phyloP scores from a whole-genome alignment of 2,329 filamentous ascomycete genomes.

The Diaporthe humulicola region DNA sequence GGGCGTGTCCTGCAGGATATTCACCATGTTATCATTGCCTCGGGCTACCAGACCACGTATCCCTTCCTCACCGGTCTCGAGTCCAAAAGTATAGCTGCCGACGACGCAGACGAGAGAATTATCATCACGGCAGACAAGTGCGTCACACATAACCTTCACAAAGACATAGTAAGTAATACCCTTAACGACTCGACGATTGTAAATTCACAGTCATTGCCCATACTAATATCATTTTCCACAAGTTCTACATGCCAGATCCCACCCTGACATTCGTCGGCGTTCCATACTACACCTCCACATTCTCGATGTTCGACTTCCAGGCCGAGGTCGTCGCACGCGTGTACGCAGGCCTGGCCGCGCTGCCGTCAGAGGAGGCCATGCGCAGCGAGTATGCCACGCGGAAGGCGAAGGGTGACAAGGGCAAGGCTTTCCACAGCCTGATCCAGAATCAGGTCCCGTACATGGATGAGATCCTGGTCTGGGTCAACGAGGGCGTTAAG shows the following conservation, averaged over 20 bases:
- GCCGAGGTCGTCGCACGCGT: constrained; percentile 72
- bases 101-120: constrained; percentile 63
- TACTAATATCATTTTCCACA: not conserved
- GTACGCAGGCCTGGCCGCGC: constrained; percentile 60
- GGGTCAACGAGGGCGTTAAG: constrained; percentile 41
- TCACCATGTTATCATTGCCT: constrained; percentile 74
- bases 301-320: constrained; percentile 79
- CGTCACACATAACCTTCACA: constrained; percentile 76
- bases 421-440: constrained; percentile 55
- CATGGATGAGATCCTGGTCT: constrained; percentile 48
- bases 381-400: constrained; percentile 49
- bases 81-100: constrained; percentile 51
- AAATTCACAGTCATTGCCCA: not conserved
- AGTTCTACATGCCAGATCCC: constrained; percentile 77
- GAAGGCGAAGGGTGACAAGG: constrained; percentile 48
- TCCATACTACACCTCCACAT: constrained; percentile 76
- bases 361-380: constrained; percentile 61
- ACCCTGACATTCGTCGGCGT: constrained; percentile 74
- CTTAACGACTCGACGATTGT: not conserved
- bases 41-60: constrained; percentile 77
- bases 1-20: constrained; percentile 67
- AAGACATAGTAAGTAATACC: constrained; percentile 63
- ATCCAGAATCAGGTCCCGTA: constrained; percentile 43
- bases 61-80: constrained; percentile 71
- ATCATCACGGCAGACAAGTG: constrained; percentile 74